Base-by-base conservation (phyloP, 768 basidiomycete species). In the Pleurotus sapidus region DNA sequence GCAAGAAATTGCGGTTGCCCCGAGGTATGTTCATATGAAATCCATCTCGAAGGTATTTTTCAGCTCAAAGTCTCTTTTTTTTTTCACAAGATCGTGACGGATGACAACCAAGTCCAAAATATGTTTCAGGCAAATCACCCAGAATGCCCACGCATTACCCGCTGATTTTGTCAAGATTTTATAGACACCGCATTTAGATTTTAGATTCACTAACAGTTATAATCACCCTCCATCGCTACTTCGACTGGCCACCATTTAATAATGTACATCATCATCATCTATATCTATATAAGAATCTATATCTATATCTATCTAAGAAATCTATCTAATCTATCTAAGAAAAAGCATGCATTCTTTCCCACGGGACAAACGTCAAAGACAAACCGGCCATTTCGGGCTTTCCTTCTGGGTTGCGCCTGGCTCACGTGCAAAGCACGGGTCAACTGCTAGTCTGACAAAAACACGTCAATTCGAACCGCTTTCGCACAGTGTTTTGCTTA, bases 61-160 rank as follows among this genome's bases (percentile, higher is more conserved):
- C 8, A 11, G 9, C 30, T 34, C 30, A 34, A 11, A 34, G 30
- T 9, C 30, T 34, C 30, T 34, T 42, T n/a, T n/a, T n/a, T n/a
- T n/a, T 39, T 56, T 18, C 39, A 20, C 60, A 24, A 80, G 79
- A 60, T 77, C 60, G 62, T 80, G 57, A 68, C 67, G 4, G 74
- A 78, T 53, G 75, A 77, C 30, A 65, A 75, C 54, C 72, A 72
- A 56, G 69, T 80, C 43, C 75, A 79, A 64, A 80, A 80, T 58
- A 65, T 80, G 70, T 80, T 79, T 64, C 79, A 79, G 63, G 64
- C 72, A 5, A 69, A 71, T 0, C 77, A 72, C 58, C 68, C 72
- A 4, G 74, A 77, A 51, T 80, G 79, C 63, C 67, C 72, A 56
- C 72, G 71, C 46, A 63, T 65, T 50, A 59, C 73, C 20, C 73